Evolutionary conservation across 768 basidiomycete species (phyloP), one percentile per base, ranked within the genome.

Genomic region (Termitomyces titanicus): DNA sequence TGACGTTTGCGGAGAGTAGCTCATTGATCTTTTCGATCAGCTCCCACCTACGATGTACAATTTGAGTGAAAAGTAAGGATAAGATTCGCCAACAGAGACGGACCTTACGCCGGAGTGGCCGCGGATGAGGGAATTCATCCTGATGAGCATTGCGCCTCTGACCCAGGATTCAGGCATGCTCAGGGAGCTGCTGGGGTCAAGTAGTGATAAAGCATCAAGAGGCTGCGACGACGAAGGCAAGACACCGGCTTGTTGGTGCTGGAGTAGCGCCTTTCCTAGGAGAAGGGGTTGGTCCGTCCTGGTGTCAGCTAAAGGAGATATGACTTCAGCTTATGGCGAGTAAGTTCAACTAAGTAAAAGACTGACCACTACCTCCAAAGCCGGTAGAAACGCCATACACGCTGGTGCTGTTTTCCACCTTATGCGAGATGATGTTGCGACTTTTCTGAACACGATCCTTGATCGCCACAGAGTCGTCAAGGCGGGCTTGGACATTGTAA

Each of bases 131-230:
- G 88, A 89, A 68, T 92, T 92, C 80, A 88, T 85, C 59, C 90
- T 83, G 58, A 92, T 79, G 22, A 89, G 68, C 61, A 92, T 90
- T 0, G 89, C 88, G 34, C 85, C 89, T 25, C 86, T 84, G 29
- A 93, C 92, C 89, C 93, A 94, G 3, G 92, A 74, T 58, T 89
- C 86, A 2, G 92, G 92, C 89, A 94, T 93, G 49, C 75, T 81
- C 33, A 83, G 83, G 11, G 86, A 81, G 35, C 80, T 73, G 11
- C 76, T 73, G 0, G 86, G 86, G 61, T 92, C 89, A 17, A 81
- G 75, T 25, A 92, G 78, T 9, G 91, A 86, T 4, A 92, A 73
- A 17, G 73, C 72, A 44, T 75, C 62, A 6, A 74, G 75, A 6
- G 74, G 64, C 5, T 78, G 68, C 20, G 71, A 71, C 10, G 83